phyloP scores from a whole-genome alignment of 2,329 filamentous ascomycete species.

The Microascus cirrosus region DNA sequence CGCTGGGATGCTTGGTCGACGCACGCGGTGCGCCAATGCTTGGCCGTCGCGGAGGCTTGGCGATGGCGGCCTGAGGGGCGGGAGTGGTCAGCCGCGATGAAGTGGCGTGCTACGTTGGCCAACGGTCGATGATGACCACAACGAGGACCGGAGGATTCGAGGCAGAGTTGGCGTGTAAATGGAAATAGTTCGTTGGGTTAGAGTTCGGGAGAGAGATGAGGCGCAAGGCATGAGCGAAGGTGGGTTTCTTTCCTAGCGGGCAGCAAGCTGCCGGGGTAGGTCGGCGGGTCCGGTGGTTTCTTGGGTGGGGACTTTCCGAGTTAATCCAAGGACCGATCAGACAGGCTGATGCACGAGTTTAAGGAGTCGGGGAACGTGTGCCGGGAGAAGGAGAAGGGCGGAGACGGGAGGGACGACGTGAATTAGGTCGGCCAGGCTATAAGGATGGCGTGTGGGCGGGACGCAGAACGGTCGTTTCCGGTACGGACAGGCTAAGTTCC shows the following conservation, averaged over 20 bases:
- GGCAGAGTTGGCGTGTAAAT: neutral
- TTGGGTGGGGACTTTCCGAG: neutral
- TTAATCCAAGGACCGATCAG: neutral
- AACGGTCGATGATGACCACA: neutral
- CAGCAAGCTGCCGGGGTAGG: neutral
- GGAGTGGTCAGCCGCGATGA: neutral
- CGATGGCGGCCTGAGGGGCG: neutral
- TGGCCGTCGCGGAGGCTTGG: neutral
- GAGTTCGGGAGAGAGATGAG: neutral
- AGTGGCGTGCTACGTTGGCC: neutral
- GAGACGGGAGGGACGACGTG: neutral
- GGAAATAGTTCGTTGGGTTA: neutral
- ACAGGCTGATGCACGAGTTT: neutral
- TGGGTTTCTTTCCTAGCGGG: neutral
- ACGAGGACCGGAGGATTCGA: neutral
- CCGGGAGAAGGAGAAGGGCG: neutral
- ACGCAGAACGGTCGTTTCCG: neutral
- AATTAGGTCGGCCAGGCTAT: neutral
- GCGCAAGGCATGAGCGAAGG: neutral
- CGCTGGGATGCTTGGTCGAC: neutral
- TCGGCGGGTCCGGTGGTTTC: neutral
- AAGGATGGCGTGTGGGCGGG: neutral
- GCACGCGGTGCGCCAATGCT: neutral
- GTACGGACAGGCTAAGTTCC: conserved; percentile 1
- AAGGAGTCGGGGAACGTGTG: neutral